A percentile compares a stretch with the other conserved stretches of the same genome.
These are phyloP conservation scores for Periconia sp. DNA, from an alignment of 2,329 filamentous ascomycete genomes.

Conservation along the genomic window DNA sequence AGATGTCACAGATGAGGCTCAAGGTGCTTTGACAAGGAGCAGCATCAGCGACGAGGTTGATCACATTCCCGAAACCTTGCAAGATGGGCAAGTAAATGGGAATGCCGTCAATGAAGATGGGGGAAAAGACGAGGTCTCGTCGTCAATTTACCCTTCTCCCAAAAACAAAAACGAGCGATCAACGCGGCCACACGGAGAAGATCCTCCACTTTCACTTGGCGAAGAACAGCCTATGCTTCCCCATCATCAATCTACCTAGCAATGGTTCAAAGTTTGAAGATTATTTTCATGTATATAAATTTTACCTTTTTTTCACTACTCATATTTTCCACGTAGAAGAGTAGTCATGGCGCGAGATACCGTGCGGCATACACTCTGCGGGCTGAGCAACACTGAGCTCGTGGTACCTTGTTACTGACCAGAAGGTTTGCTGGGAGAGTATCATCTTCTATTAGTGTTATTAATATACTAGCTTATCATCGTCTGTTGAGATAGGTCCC, in stretches of 20 bases:
- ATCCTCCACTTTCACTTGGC: neutral
- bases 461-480: too few species aligned
- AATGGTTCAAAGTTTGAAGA: neutral
- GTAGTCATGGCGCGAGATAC: neutral
- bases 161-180: neutral
- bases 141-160: neutral
- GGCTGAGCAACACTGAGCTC: neutral
- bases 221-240: neutral
- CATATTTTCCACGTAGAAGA: neutral
- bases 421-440: too few species aligned
- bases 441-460: too few species aligned
- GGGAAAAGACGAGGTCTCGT: neutral
- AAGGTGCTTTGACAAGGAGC: constrained; percentile 3
- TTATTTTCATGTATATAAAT: neutral
- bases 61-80: neutral
- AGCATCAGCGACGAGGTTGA: neutral
- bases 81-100: too few species aligned
- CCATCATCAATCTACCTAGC: neutral
- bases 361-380: neutral
- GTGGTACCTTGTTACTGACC: neutral
- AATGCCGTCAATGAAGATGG: neutral
- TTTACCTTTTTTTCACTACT: neutral
- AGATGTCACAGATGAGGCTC: constrained; percentile 15
- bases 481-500: too few species aligned
- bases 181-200: neutral